Conservation (phyloP, 2,329 filamentous ascomycete genomes). For the Conoideocrella luteorostrata region DNA sequence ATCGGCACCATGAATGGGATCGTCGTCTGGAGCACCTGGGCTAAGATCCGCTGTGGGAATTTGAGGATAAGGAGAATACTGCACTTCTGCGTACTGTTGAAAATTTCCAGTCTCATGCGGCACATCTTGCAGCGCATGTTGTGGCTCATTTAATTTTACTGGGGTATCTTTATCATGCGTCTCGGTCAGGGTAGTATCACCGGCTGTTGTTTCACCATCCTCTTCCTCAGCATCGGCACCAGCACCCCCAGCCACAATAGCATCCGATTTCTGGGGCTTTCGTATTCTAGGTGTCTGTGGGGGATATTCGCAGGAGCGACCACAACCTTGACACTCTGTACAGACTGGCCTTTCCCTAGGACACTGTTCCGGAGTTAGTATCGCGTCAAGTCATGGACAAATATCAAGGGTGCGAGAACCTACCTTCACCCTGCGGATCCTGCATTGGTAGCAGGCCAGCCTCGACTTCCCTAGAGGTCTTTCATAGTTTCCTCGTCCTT, state of each 20-base stretch:
- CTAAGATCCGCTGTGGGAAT: slow-evolving; percentile 19
- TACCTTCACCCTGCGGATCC: slow-evolving; percentile 32
- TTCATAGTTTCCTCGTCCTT: too few species aligned
- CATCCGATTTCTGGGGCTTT: slow-evolving; percentile 16
- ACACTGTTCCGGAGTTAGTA: too few species aligned
- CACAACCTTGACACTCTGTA: slow-evolving; percentile 26
- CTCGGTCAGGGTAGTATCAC: slow-evolving; percentile 6
- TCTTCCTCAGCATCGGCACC: slow-evolving; percentile 12
- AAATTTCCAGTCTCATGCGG: slow-evolving; percentile 2
- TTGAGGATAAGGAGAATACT: slow-evolving; percentile 21
- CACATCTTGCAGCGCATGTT: slow-evolving; percentile 9
- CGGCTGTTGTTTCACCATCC: slow-evolving; percentile 12
- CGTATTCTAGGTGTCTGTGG: slow-evolving; percentile 21
- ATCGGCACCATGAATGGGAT: slow-evolving; percentile 15
- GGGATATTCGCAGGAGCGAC: slow-evolving; percentile 33
- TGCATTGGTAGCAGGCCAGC: slow-evolving; percentile 30
- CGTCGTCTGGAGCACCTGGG: slow-evolving; percentile 10
- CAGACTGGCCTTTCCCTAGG: slow-evolving; percentile 34
- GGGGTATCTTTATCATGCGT: slow-evolving; percentile 10
- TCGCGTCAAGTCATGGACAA: too few species aligned
- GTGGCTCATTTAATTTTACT: not conserved
- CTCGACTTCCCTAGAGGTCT: slow-evolving; percentile 24
- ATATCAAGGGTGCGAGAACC: slow-evolving; percentile 5
- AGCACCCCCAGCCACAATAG: slow-evolving; percentile 9
- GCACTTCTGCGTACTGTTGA: slow-evolving; percentile 2